phyloP scores from a whole-genome alignment of 768 basidiomycete genomes.

The Termitomyces sp. region DNA sequence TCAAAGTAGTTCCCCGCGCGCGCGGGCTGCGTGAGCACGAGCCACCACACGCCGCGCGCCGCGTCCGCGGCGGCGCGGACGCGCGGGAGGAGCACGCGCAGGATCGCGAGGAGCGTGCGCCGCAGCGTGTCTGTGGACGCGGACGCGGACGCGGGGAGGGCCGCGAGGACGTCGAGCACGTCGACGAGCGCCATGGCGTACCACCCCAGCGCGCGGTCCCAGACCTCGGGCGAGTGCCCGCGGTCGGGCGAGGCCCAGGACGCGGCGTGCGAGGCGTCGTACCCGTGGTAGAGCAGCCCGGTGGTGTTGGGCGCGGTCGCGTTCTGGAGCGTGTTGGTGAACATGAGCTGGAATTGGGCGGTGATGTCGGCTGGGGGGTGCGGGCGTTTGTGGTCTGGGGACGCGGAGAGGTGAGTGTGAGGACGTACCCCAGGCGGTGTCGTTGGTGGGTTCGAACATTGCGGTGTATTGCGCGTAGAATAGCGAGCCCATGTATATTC shows the following conservation, averaged over 20 bases:
- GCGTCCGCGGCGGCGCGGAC: conserved; percentile 34
- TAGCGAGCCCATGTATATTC: conserved; percentile 41
- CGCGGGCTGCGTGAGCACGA: conserved; percentile 44
- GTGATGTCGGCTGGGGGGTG: conserved; percentile 22
- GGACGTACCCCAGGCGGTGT: conserved; percentile 33
- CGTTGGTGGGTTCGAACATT: conserved; percentile 27
- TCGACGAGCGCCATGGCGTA: conserved; percentile 46
- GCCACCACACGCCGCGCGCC: conserved; percentile 40
- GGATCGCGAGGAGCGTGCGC: conserved; percentile 23
- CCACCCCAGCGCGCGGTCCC: conserved; percentile 45
- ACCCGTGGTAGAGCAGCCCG: conserved; percentile 43
- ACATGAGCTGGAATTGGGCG: conserved; percentile 38
- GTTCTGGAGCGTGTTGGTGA: conserved; percentile 35
- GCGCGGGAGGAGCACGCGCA: conserved; percentile 28
- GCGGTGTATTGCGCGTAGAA: conserved; percentile 38
- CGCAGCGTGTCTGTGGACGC: not conserved
- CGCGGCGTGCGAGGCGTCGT: conserved; percentile 37
- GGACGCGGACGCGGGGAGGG: conserved; percentile 21
- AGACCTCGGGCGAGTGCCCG: conserved; percentile 43
- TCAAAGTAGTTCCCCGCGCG: conserved; percentile 43
- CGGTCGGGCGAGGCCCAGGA: conserved; percentile 40
- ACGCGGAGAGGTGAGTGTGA: no score
- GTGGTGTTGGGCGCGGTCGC: conserved; percentile 31
- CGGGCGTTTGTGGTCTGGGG: no score
- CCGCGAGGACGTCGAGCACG: conserved; percentile 32